These are phyloP conservation scores for Prunus kanzakura DNA, from an alignment of 306 rosid genomes.

Conservation along the genomic window DNA sequence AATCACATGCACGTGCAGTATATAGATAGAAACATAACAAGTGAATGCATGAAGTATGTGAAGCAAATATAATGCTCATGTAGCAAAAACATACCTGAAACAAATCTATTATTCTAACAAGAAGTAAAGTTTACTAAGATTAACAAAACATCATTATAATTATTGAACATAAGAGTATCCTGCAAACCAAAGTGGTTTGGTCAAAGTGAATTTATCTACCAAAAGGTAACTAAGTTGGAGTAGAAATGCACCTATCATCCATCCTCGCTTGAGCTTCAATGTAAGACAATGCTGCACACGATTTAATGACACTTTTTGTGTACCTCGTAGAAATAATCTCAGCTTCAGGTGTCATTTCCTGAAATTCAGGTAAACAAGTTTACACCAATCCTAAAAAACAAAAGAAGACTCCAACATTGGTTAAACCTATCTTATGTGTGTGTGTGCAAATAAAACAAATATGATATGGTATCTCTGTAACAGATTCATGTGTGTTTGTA, in stretches of 20 bases:
- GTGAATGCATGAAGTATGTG: not conserved
- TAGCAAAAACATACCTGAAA: not conserved
- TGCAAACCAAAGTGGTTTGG: not conserved
- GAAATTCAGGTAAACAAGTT: conserved; percentile 26
- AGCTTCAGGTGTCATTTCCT: conserved; percentile 98
- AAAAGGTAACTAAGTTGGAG: conserved; percentile 22
- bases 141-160: not conserved
- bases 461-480: not conserved
- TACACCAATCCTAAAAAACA: not conserved
- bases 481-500: not conserved
- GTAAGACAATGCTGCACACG: conserved; percentile 87
- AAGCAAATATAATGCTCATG: not conserved
- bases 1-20: not conserved
- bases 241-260: conserved; percentile 79
- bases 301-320: conserved; percentile 88
- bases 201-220: not conserved
- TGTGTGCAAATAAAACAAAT: not conserved
- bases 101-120: not conserved
- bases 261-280: conserved; percentile 98
- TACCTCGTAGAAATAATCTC: conserved; percentile 71
- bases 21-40: not conserved
- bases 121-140: not conserved
- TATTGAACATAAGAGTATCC: not conserved
- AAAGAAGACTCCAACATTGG: not conserved
- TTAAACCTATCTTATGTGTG: not conserved